phyloP scores from a whole-genome alignment of 2,329 filamentous ascomycete species.

The Aspergillus ruber region DNA sequence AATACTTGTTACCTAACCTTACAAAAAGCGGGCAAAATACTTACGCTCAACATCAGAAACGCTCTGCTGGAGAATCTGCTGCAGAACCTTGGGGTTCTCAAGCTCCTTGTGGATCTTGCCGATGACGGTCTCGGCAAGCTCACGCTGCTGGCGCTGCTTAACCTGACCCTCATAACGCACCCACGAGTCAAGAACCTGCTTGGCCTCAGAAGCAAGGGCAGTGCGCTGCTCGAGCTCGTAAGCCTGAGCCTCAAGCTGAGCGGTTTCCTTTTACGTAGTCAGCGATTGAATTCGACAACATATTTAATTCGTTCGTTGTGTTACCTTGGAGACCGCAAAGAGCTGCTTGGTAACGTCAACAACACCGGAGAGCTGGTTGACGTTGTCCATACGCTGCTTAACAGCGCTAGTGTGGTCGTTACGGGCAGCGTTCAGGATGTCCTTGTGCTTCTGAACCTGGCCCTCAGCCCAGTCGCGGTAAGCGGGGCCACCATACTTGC shows the following conservation, averaged over 20 bases:
- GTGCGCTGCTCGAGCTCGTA: conserved; percentile 97
- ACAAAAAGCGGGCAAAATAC: conserved; percentile 20
- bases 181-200: conserved; percentile 94
- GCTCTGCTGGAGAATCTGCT: conserved; percentile 97
- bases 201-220: conserved; percentile 84
- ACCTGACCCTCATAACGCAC: conserved; percentile 97
- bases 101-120: conserved; percentile 98
- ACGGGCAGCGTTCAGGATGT: conserved; percentile 88
- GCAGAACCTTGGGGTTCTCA: conserved; percentile 92
- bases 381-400: conserved; percentile 86
- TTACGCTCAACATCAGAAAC: conserved; percentile 92
- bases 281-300: conserved; percentile 1
- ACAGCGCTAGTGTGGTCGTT: conserved; percentile 93
- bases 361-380: conserved; percentile 88
- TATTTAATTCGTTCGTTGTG: background rate
- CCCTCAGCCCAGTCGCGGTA: conserved; percentile 89
- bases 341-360: conserved; percentile 95
- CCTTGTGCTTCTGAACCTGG: conserved; percentile 87
- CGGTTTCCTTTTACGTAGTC: conserved; percentile 67
- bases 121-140: conserved; percentile 88
- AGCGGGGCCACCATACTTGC: conserved; percentile 86
- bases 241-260: conserved; percentile 87
- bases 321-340: conserved; percentile 96
- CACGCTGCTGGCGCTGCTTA: conserved; percentile 96
- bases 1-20: background rate